Base-by-base conservation (phyloP, 2,329 filamentous ascomycete genomes). In the Claviceps paspali region DNA sequence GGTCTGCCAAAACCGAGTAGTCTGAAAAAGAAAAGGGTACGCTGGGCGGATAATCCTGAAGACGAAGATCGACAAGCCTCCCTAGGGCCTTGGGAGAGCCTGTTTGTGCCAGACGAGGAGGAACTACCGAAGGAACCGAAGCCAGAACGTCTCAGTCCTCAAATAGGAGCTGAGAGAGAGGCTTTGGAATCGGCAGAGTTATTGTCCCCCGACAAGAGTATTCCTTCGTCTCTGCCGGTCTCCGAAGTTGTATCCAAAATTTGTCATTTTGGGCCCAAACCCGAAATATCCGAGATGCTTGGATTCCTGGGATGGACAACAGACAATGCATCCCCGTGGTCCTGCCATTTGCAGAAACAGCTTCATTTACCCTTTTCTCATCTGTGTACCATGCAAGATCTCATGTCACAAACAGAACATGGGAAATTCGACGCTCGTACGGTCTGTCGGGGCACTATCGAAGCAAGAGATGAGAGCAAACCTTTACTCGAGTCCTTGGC, bases 331-430 rank as follows among this genome's bases (percentile, higher is more conserved):
- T 17, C 26, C 19, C 8, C 36, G 11, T 61, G 56, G 56, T 38
- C 52, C 11, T 21, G 40, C 2, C 38, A 43, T 5, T 49, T 63
- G 10, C 41, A 48, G 15, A 34, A 36, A 1, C 38, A 51, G 27
- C 38, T 48, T 14, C 36, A 28, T 0, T 19, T 63, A 6, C 22
- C 43, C 5, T 63, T 64, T 31, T 49, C 52, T 8, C 59, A 61
- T 29, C 46, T 46, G 2, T 62, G 57, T 38, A 48, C 49, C n/a
- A 43, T 49, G 8, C 39, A 45, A n/a, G 54, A 60, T 36, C 54
- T 62, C 18, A 18, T 27, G n/a, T 37, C 43, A 2, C 45, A 47
- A 10, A 21, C n/a, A 18, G 38, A 24, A 19, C 36, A 34, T n/a
- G 12, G 6, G 11, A 9, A 27, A 10, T 29, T 52, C 4, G 30